Conservation (phyloP, 2,329 filamentous ascomycete genomes). For the Talaromyces sp. region DNA sequence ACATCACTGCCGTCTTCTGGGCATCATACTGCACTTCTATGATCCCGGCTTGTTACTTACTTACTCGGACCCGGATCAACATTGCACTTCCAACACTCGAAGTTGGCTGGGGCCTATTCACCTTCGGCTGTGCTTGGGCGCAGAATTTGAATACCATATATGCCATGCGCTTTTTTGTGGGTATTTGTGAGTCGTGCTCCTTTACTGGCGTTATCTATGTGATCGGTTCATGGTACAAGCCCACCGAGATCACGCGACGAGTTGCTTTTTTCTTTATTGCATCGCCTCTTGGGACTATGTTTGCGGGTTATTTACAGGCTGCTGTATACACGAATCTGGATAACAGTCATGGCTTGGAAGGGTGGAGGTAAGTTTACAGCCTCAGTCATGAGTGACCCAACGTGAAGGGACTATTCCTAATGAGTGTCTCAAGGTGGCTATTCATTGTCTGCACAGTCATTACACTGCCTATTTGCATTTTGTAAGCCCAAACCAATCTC, state of each 20-base stretch:
- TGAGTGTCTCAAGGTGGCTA: constrained; percentile 26
- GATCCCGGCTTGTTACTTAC: constrained; percentile 41
- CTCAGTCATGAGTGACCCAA: not conserved
- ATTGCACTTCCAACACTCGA: constrained; percentile 24
- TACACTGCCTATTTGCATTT: constrained; percentile 19
- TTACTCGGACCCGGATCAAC: constrained; percentile 30
- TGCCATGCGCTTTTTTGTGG: constrained; percentile 38
- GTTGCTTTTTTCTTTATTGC: constrained; percentile 33
- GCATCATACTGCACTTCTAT: constrained; percentile 42
- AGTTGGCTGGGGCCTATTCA: constrained; percentile 25
- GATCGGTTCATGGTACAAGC: constrained; percentile 20
- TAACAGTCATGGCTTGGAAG: constrained; percentile 23
- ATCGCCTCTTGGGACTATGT: constrained; percentile 32
- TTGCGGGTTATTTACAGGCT: constrained; percentile 34
- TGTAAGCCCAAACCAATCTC: constrained; percentile 11
- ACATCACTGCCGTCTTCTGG: constrained; percentile 28
- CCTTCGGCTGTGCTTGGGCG: constrained; percentile 25
- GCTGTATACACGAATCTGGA: constrained; percentile 32
- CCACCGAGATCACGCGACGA: constrained; percentile 30
- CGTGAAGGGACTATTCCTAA: not conserved
- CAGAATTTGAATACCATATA: constrained; percentile 29
- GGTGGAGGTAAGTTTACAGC: constrained; percentile 18
- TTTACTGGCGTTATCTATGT: constrained; percentile 31
- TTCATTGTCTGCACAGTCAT: constrained; percentile 32
- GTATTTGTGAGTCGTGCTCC: constrained; percentile 33